Evolutionary conservation across 805 yeast species (phyloP).

Genomic region (Candida pini): DNA sequence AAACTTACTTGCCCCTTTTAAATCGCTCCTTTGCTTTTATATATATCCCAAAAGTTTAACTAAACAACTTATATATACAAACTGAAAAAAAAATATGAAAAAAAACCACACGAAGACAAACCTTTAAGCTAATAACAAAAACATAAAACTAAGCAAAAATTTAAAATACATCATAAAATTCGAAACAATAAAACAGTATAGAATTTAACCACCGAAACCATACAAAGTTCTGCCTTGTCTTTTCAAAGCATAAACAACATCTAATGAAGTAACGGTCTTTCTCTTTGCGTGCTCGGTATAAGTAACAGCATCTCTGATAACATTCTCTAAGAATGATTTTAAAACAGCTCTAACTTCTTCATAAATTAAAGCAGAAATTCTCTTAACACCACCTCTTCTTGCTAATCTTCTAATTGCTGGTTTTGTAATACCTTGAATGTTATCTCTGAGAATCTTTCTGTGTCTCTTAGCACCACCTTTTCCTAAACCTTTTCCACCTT

Average conservation of each 20-base stretch:
- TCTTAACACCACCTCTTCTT: constrained; percentile 99
- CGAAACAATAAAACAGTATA: not conserved
- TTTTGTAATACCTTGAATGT: constrained; percentile 99
- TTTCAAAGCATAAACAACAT: constrained; percentile 98
- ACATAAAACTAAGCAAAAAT: not conserved
- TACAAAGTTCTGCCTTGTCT: constrained; percentile 99
- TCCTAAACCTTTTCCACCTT: constrained; percentile 99
- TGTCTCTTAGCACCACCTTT: constrained; percentile 99
- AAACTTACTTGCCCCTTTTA: too few relatives aligned
- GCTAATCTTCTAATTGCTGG: constrained; percentile 99
- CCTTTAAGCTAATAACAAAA: too few relatives aligned
- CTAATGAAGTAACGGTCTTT: constrained; percentile 98
- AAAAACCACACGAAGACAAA: not conserved
- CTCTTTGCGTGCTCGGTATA: constrained; percentile 99
- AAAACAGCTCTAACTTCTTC: constrained; percentile 98
- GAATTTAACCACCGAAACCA: constrained; percentile 96
- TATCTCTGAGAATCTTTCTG: constrained; percentile 98
- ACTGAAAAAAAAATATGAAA: too few relatives aligned
- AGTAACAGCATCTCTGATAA: constrained; percentile 98
- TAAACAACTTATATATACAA: too few relatives aligned
- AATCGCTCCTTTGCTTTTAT: too few relatives aligned
- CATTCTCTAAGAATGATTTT: constrained; percentile 92
- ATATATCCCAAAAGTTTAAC: too few relatives aligned
- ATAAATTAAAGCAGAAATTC: constrained; percentile 97
- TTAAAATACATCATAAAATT: not conserved